These are phyloP conservation scores for Fusarium sp. DNA, from an alignment of 2,329 filamentous ascomycete species.

Conservation along the genomic window DNA sequence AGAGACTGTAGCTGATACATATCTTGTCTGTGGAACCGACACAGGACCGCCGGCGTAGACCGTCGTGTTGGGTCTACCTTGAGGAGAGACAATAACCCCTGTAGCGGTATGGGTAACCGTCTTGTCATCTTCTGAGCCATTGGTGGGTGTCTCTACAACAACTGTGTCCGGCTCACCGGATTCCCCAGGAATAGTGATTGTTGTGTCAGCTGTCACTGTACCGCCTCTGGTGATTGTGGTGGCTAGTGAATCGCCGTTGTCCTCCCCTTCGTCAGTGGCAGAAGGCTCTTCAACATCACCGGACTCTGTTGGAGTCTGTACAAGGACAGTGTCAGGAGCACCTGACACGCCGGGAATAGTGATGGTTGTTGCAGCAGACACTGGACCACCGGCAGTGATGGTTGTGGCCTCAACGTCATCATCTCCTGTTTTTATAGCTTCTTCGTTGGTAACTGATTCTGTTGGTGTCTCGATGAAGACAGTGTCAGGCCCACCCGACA, in stretches of 20 bases:
- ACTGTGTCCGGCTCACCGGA: conserved; percentile 3
- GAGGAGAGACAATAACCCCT: not conserved
- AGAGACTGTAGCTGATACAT: conserved; percentile 8
- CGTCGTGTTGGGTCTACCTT: not conserved
- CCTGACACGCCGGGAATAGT: not conserved
- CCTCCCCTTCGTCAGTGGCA: too few relatives aligned
- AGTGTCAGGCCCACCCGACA: conserved; percentile 3
- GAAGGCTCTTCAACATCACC: too few relatives aligned
- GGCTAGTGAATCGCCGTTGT: not conserved
- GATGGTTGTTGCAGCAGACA: not conserved
- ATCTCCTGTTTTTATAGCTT: too few relatives aligned
- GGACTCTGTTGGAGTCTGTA: conserved; percentile 3
- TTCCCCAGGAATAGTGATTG: not conserved
- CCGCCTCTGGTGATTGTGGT: not conserved
- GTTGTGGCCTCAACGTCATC: not conserved
- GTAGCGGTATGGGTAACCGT: not conserved
- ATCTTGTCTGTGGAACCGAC: not conserved
- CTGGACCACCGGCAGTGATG: not conserved
- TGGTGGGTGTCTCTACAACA: not conserved
- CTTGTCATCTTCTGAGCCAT: not conserved
- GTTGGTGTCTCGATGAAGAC: conserved; percentile 14
- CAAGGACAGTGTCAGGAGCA: not conserved
- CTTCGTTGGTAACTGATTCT: not conserved
- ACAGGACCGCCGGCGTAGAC: not conserved
- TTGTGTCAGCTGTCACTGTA: not conserved